Base-by-base conservation (phyloP, 2,329 filamentous ascomycete species). In the Colletotrichum eleusines region DNA sequence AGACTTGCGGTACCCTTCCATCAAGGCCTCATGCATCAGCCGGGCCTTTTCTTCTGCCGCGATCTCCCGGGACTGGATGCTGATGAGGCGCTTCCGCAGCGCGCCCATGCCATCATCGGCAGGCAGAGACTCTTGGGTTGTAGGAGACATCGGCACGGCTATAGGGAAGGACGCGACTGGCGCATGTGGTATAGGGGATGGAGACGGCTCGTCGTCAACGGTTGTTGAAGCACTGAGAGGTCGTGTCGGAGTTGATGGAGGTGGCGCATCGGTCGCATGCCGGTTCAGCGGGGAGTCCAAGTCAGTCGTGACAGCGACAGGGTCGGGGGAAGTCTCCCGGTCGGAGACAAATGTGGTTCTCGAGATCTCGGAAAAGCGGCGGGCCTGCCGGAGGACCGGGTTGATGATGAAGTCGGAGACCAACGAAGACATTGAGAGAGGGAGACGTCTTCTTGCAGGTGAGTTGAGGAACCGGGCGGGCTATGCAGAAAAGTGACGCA, bases 51-150 rank as follows among this genome's bases (percentile, higher is more conserved):
- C 90, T 8, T 84, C 78, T 53, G 86, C 84, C 4, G 87, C 80
- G 58, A 90, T 84, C 31, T 89, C 84, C 74, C 86, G 85, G 33
- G 87, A 84, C 77, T 94, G 91, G 72, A 95, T 91, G 28, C 83
- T 84, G 70, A 92, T 86, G 74, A 96, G 94, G 72, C 88, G 89
- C 73, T 83, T 85, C 75, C 93, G 86, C 75, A 95, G 80, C 65
- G 82, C 80, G 23, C 87, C 84, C 91, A 94, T 95, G 54, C 93
- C 93, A 83, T 96, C 93, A 76, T 95, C 92, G 77, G 91, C 93
- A 1, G 93, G 92, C 50, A 94, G 78, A 50, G 78, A 71, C 55
- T 58, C 65, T 59, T 58, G n/a, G 42, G 51, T 59, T 16, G 31
- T 55, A 23, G 65, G 42, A 26, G 51, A 54, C 61, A 64, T 69